Conservation (phyloP, 1,284 basidiomycete species). For the Pseudozyma hubeiensis region DNA sequence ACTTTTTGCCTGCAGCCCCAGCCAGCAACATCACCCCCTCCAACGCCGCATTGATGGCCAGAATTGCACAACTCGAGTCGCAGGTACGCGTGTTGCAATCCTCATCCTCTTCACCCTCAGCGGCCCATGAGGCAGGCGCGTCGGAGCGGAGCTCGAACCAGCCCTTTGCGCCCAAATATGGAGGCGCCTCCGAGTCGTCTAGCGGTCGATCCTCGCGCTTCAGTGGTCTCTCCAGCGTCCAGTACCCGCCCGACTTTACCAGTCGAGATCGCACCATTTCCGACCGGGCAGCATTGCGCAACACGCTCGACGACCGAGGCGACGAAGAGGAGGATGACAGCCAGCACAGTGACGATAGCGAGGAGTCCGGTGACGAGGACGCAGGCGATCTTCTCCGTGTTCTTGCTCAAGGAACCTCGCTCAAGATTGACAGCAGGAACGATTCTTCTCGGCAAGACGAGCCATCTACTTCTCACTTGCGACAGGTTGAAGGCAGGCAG, state of each 20-base stretch:
- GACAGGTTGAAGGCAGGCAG: background rate
- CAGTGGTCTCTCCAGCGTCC: slow-evolving; percentile 22
- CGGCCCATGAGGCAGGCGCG: slow-evolving; percentile 9
- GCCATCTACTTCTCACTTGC: background rate
- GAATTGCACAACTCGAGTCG: slow-evolving; percentile 49
- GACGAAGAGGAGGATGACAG: slow-evolving; percentile 24
- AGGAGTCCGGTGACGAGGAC: slow-evolving; percentile 34
- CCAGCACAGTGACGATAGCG: slow-evolving; percentile 40
- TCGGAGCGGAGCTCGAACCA: slow-evolving; percentile 21
- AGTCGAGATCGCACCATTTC: slow-evolving; percentile 28
- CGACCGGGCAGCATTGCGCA: background rate
- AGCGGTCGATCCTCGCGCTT: slow-evolving; percentile 33
- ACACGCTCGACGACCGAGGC: slow-evolving; percentile 4
- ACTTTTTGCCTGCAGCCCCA: slow-evolving; percentile 32
- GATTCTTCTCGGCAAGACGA: slow-evolving; percentile 4
- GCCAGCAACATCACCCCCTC: slow-evolving; percentile 45
- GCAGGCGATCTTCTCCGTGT: slow-evolving; percentile 34
- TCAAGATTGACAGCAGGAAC: slow-evolving; percentile 12
- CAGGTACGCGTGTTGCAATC: slow-evolving; percentile 50
- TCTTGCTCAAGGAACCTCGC: slow-evolving; percentile 24
- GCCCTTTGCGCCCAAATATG: slow-evolving; percentile 10
- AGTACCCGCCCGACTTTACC: slow-evolving; percentile 37
- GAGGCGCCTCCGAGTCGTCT: slow-evolving; percentile 17
- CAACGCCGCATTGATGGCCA: slow-evolving; percentile 51
- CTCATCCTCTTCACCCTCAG: slow-evolving; percentile 20